Conservation (phyloP, 495 filamentous ascomycete species). For the Penicillium chermesinum region DNA sequence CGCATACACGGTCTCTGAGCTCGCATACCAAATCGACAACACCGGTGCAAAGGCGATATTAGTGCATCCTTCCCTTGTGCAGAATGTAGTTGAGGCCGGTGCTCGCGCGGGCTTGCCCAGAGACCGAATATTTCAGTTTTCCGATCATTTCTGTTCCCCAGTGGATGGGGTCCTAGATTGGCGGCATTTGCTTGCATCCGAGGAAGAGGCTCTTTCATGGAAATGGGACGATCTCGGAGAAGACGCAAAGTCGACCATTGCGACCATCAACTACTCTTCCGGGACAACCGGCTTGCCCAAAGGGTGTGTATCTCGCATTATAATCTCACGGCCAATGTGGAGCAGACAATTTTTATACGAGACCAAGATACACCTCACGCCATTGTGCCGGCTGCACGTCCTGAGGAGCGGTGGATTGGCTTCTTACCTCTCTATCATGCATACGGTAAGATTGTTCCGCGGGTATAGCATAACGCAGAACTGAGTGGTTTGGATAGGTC, state of each 20-base stretch:
- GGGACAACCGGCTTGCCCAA: conserved; percentile 49
- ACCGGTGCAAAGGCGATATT: conserved; percentile 33
- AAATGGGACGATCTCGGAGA: conserved; percentile 24
- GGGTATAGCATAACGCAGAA: no score
- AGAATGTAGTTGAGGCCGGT: not conserved
- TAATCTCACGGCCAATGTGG: conserved; percentile 41
- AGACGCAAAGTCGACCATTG: conserved; percentile 26
- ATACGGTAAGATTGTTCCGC: conserved; percentile 35
- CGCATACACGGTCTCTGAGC: conserved; percentile 34
- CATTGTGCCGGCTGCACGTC: not conserved
- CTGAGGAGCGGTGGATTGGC: conserved; percentile 25
- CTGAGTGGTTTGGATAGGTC: no score
- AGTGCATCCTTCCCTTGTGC: conserved; percentile 12
- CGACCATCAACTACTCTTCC: conserved; percentile 42
- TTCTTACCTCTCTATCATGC: conserved; percentile 47
- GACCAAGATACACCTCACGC: conserved; percentile 22
- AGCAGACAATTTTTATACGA: conserved; percentile 12
- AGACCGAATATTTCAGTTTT: not conserved
- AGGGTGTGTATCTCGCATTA: conserved; percentile 41
- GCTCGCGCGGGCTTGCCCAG: not conserved
- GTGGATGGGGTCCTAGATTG: conserved; percentile 34
- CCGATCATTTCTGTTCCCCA: not conserved
- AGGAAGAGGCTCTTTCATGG: conserved; percentile 29
- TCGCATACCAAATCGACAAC: conserved; percentile 38
- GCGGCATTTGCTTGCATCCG: conserved; percentile 29